Evolutionary conservation across 441 rosid species (phyloP).

Genomic region (Dalechampia spathulata): DNA sequence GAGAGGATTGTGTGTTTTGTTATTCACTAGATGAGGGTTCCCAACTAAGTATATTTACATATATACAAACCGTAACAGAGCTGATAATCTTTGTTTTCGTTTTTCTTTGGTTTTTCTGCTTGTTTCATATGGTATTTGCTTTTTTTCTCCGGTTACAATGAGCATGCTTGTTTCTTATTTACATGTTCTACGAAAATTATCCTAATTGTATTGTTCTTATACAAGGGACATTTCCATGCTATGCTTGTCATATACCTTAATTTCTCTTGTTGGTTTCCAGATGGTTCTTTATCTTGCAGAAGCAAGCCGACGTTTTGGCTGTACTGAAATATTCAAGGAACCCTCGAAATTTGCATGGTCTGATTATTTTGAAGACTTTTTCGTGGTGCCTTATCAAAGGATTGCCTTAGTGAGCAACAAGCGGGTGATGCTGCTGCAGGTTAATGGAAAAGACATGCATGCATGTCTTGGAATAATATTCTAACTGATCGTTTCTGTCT

Average conservation of each 20-base stretch:
- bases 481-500: background rate
- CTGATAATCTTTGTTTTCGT: too few species aligned
- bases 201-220: too few species aligned
- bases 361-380: constrained; percentile 87
- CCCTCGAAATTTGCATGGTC: constrained; percentile 93
- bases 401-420: constrained; percentile 82
- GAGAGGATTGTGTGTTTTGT: too few species aligned
- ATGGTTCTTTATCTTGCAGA: constrained; percentile 92
- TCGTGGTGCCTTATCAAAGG: constrained; percentile 72
- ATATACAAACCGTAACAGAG: too few species aligned
- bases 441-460: constrained; percentile 12
- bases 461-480: background rate
- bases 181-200: too few species aligned
- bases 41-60: too few species aligned
- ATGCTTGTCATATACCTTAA: constrained; percentile 6
- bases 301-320: constrained; percentile 88
- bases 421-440: constrained; percentile 88
- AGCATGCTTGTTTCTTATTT: too few species aligned
- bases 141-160: too few species aligned
- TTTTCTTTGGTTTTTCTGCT: too few species aligned
- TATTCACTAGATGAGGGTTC: too few species aligned
- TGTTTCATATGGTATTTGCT: background rate
- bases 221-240: background rate
- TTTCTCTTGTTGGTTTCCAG: constrained; percentile 37
- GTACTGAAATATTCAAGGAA: constrained; percentile 92